These are phyloP conservation scores for Filobasidium floriforme DNA, from an alignment of 768 basidiomycete genomes.

Conservation along the genomic window DNA sequence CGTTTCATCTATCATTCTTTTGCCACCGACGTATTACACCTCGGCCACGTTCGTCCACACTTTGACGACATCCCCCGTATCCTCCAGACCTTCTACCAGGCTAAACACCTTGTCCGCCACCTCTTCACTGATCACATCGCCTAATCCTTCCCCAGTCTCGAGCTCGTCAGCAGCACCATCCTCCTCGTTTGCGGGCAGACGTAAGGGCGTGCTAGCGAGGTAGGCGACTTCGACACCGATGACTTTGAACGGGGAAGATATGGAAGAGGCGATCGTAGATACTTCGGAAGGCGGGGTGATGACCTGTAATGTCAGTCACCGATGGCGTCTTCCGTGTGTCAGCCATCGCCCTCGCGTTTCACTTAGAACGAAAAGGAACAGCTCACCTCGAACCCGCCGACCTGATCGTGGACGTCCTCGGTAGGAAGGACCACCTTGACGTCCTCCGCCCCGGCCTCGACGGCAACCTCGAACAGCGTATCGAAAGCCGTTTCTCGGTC, in stretches of 20 bases:
- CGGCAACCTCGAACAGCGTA: slow-evolving; percentile 37
- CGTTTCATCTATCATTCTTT: no score
- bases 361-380: no score
- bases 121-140: slow-evolving; percentile 32
- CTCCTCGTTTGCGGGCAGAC: slow-evolving; percentile 9
- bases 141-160: slow-evolving; percentile 18
- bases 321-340: no score
- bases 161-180: no score
- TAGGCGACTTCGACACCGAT: slow-evolving; percentile 34
- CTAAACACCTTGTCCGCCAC: slow-evolving; percentile 28
- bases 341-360: no score
- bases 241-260: slow-evolving; percentile 22
- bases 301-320: slow-evolving; percentile 16
- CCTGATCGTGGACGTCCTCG: slow-evolving; percentile 22
- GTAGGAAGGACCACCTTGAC: slow-evolving; percentile 31
- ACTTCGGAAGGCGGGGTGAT: slow-evolving; percentile 26
- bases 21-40: slow-evolving; percentile 4
- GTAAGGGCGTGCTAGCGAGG: slow-evolving; percentile 30
- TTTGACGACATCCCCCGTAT: slow-evolving; percentile 36
- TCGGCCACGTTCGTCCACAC: slow-evolving; percentile 40
- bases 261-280: slow-evolving; percentile 20
- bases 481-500: slow-evolving; percentile 29
- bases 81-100: slow-evolving; percentile 37
- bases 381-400: slow-evolving; percentile 30
- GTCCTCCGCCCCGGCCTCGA: slow-evolving; percentile 42